These are phyloP conservation scores for Cinnamomum micranthum DNA, from an alignment of 164 flowering plant species.

Conservation along the genomic window DNA sequence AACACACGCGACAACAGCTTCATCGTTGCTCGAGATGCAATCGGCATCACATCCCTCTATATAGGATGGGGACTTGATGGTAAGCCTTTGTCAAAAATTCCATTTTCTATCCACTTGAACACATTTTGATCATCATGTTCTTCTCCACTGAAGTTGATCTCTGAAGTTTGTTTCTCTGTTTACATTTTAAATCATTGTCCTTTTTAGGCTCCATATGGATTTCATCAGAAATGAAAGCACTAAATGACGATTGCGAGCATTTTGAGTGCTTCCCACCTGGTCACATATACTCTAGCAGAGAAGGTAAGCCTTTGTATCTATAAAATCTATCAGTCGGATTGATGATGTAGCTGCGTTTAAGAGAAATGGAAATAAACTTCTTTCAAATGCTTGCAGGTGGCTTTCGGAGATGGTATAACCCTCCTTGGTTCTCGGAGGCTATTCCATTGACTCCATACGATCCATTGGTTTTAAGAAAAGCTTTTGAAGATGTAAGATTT, in stretches of 20 bases:
- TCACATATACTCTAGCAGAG: slow-evolving; percentile 86
- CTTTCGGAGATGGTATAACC: slow-evolving; percentile 78
- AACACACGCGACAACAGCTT: slow-evolving; percentile 89
- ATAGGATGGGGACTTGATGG: slow-evolving; percentile 99
- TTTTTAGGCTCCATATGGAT: slow-evolving; percentile 83
- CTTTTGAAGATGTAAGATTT: slow-evolving; percentile 68
- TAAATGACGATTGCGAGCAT: slow-evolving; percentile 87
- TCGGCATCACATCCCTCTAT: slow-evolving; percentile 90
- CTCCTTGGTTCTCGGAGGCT: slow-evolving; percentile 73
- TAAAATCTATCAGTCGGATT: neutral
- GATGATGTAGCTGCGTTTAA: neutral
- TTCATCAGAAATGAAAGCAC: slow-evolving; percentile 85
- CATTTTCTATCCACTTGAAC: neutral
- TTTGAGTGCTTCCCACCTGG: slow-evolving; percentile 90
- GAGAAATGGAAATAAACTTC: neutral
- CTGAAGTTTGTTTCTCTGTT: neutral
- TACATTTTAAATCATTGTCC: neutral
- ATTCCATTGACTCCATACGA: slow-evolving; percentile 86
- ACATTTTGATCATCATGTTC: neutral
- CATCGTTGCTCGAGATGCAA: slow-evolving; percentile 88
- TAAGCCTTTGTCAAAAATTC: slow-evolving; percentile 11
- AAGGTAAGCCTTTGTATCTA: slow-evolving; percentile 11
- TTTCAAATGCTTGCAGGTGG: slow-evolving; percentile 28
- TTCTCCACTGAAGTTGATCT: neutral
- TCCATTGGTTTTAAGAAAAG: slow-evolving; percentile 66